Conservation (phyloP, 1,139 yeast species). For the Geotrichum klebahnii region DNA sequence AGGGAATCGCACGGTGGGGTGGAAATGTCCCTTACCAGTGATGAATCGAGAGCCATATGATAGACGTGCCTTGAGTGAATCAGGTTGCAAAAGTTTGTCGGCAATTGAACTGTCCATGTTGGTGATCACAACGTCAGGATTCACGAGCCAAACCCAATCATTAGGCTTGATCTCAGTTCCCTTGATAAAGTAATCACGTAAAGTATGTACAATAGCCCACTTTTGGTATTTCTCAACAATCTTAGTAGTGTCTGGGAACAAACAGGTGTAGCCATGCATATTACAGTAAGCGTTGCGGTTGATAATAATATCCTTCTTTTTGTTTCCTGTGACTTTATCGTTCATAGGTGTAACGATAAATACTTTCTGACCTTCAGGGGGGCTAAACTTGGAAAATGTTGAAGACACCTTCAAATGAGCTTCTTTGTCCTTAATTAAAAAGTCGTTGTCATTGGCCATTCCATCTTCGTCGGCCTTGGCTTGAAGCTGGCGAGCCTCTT, state of each 20-base stretch:
- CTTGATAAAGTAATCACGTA: not conserved
- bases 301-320: not conserved
- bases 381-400: not conserved
- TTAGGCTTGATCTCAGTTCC: not conserved
- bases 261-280: conserved; percentile 12
- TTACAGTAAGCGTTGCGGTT: conserved; percentile 15
- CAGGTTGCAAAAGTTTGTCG: conserved; percentile 6
- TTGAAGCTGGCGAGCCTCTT: conserved; percentile 1
- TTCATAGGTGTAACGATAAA: conserved; percentile 10
- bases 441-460: conserved; percentile 1
- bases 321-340: not conserved
- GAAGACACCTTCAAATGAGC: conserved; percentile 2
- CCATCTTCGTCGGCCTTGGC: conserved; percentile 11
- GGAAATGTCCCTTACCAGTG: conserved; percentile 11
- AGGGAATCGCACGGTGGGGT: conserved; percentile 14
- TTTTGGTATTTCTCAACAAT: not conserved
- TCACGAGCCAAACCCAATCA: conserved; percentile 18
- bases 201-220: not conserved
- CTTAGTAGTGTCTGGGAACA: conserved; percentile 9
- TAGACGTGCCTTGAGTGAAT: conserved; percentile 11
- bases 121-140: conserved; percentile 8
- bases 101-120: conserved; percentile 3
- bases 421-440: conserved; percentile 5
- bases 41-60: conserved; percentile 11
- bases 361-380: not conserved